phyloP scores from a whole-genome alignment of 495 filamentous ascomycete species.

The Neurospora sublineolata region DNA sequence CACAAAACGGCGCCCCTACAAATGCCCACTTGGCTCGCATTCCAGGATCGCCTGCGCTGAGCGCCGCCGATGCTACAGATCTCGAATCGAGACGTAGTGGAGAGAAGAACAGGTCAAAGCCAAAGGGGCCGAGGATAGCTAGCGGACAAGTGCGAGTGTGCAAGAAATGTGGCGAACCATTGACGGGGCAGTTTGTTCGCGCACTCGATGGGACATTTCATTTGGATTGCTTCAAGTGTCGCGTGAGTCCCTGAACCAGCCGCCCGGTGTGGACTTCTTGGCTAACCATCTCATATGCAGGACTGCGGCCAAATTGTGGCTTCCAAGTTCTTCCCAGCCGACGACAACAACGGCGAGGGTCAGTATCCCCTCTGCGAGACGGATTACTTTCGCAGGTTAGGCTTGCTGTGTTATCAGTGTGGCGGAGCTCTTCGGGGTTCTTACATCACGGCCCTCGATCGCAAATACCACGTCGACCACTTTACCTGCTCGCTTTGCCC shows the following conservation, averaged over 20 bases:
- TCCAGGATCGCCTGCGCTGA: slow-evolving; percentile 30
- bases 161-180: slow-evolving; percentile 73
- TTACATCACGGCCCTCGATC: slow-evolving; percentile 94
- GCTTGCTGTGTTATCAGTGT: slow-evolving; percentile 83
- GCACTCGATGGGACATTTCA: slow-evolving; percentile 88
- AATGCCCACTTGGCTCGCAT: slow-evolving; percentile 18
- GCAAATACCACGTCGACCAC: slow-evolving; percentile 98
- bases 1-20: slow-evolving; percentile 25
- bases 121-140: slow-evolving; percentile 32
- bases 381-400: slow-evolving; percentile 90
- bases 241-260: slow-evolving; percentile 47
- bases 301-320: slow-evolving; percentile 95
- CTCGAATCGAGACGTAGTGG: slow-evolving; percentile 29
- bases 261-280: slow-evolving; percentile 2
- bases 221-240: slow-evolving; percentile 94
- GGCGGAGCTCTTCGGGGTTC: slow-evolving; percentile 89
- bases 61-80: slow-evolving; percentile 22
- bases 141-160: slow-evolving; percentile 55
- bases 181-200: slow-evolving; percentile 93
- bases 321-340: slow-evolving; percentile 95
- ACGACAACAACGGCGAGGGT: slow-evolving; percentile 69
- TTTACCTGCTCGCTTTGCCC: slow-evolving; percentile 98
- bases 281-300: slow-evolving; percentile 34
- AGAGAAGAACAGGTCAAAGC: slow-evolving; percentile 38
- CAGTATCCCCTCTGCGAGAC: slow-evolving; percentile 97